Percentiles rank a stretch among this genome's conserved stretches.
phyloP scores from a whole-genome alignment of 192 early-diverging fungal genomes.

The Coemansia javaensis region DNA sequence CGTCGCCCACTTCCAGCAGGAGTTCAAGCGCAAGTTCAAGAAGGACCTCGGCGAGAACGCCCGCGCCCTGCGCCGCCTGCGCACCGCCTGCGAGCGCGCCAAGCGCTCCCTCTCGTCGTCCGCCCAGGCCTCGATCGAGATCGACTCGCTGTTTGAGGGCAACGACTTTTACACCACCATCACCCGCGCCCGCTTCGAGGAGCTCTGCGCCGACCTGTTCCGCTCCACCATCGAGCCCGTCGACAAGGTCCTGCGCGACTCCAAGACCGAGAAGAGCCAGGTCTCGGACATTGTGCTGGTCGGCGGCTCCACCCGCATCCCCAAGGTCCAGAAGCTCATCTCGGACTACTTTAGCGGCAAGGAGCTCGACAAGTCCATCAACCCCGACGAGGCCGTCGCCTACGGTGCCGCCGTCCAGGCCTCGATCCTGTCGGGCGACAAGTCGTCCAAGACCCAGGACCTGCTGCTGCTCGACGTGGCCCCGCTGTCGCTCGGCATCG shows the following conservation, averaged over 20 bases:
- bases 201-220: constrained; percentile 97
- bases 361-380: constrained; percentile 98
- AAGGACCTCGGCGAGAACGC: constrained; percentile 80
- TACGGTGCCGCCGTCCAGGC: constrained; percentile 99
- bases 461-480: constrained; percentile 93
- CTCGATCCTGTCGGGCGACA: constrained; percentile 93
- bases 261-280: constrained; percentile 89
- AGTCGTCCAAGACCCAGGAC: constrained; percentile 93
- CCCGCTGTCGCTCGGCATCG: constrained; percentile 96
- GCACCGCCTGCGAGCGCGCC: constrained; percentile 95
- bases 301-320: constrained; percentile 98
- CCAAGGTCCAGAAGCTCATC: constrained; percentile 97
- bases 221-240: constrained; percentile 91
- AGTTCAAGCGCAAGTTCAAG: constrained; percentile 99
- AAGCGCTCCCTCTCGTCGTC: constrained; percentile 95
- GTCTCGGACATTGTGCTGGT: constrained; percentile 96
- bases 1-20: constrained; percentile 88
- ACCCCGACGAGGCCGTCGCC: constrained; percentile 99
- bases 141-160: constrained; percentile 95
- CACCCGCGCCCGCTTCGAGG: constrained; percentile 98
- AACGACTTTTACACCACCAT: constrained; percentile 97
- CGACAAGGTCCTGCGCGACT: constrained; percentile 92
- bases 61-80: constrained; percentile 92
- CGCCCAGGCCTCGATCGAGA: constrained; percentile 91
- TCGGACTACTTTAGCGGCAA: constrained; percentile 99